Percentiles rank a stretch among this genome's conserved stretches.
Conservation (phyloP, 1,284 basidiomycete genomes). For the Tetrapyrgos nigripes region DNA sequence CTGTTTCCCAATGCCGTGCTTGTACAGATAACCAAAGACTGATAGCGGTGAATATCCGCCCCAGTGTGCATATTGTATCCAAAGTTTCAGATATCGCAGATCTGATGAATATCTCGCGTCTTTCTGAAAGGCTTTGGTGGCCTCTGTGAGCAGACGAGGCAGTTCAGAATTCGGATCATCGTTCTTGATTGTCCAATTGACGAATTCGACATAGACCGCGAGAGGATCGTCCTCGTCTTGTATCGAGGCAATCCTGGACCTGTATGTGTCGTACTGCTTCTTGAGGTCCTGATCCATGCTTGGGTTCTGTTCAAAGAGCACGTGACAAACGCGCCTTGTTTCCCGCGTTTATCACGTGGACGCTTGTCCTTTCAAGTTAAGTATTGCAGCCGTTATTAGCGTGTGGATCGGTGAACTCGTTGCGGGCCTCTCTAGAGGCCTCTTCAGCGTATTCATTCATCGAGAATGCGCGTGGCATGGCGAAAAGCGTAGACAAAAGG, state of each 20-base stretch:
- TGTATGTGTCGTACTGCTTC: slow-evolving; percentile 23
- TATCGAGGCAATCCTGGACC: slow-evolving; percentile 43
- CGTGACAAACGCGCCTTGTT: too few relatives aligned
- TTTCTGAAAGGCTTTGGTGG: slow-evolving; percentile 79
- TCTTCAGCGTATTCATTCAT: too few relatives aligned
- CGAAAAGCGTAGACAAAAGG: too few relatives aligned
- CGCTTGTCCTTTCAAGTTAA: too few relatives aligned
- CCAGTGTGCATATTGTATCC: slow-evolving; percentile 82
- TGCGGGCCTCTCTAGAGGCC: too few relatives aligned
- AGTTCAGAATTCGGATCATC: slow-evolving; percentile 51
- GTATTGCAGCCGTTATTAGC: too few relatives aligned
- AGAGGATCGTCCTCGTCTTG: slow-evolving; percentile 75
- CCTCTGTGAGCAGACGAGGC: slow-evolving; percentile 64
- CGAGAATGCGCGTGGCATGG: too few relatives aligned
- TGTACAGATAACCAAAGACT: slow-evolving; percentile 79
- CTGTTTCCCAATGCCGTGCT: slow-evolving; percentile 79
- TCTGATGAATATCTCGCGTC: slow-evolving; percentile 87
- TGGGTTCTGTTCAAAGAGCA: too few relatives aligned
- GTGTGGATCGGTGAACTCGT: too few relatives aligned
- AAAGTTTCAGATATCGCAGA: slow-evolving; percentile 87
- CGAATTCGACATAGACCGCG: slow-evolving; percentile 67
- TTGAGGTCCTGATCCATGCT: slow-evolving; percentile 1
- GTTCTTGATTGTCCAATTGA: slow-evolving; percentile 72
- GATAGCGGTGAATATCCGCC: slow-evolving; percentile 60
- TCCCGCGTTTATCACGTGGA: too few relatives aligned